phyloP scores from a whole-genome alignment of 805 yeast species.

The Monosporozyma yasuniensis region DNA sequence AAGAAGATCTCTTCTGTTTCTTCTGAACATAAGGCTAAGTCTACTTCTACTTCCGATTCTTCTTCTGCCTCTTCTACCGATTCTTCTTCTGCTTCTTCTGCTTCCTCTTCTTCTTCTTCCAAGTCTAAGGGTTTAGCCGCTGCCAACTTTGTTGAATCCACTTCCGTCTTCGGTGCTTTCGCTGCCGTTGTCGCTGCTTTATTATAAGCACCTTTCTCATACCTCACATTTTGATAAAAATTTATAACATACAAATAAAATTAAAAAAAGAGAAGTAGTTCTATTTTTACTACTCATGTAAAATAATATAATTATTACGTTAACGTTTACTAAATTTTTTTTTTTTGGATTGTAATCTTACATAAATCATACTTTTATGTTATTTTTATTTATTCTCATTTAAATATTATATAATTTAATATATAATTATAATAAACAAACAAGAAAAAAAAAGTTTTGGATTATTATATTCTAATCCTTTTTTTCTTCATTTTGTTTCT shows the following conservation, averaged over 20 bases:
- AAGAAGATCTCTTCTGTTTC: conserved; percentile 29
- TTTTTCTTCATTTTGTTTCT: background rate
- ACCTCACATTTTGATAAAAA: background rate
- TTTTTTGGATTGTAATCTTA: background rate
- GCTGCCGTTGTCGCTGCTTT: conserved; percentile 45
- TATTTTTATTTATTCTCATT: background rate
- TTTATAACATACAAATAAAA: background rate
- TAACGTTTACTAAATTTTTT: background rate
- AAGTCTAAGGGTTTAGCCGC: conserved; percentile 32
- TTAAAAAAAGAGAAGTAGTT: background rate
- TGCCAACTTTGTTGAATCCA: conserved; percentile 25
- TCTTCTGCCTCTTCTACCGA: conserved; percentile 7
- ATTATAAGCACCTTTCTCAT: conserved; percentile 28
- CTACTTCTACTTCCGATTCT: background rate
- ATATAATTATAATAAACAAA: background rate
- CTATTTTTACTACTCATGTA: background rate
- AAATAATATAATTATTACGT: background rate
- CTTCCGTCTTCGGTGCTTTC: conserved; percentile 40
- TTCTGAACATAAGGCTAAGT: conserved; percentile 13
- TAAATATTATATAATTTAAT: background rate
- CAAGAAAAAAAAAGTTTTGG: background rate
- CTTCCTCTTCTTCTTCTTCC: conserved; percentile 10
- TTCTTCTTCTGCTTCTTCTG: conserved; percentile 2
- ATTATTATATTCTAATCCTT: background rate
- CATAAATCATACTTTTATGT: background rate